phyloP scores from a whole-genome alignment of 257 asterid genomes.

The Eustoma russellianum region DNA sequence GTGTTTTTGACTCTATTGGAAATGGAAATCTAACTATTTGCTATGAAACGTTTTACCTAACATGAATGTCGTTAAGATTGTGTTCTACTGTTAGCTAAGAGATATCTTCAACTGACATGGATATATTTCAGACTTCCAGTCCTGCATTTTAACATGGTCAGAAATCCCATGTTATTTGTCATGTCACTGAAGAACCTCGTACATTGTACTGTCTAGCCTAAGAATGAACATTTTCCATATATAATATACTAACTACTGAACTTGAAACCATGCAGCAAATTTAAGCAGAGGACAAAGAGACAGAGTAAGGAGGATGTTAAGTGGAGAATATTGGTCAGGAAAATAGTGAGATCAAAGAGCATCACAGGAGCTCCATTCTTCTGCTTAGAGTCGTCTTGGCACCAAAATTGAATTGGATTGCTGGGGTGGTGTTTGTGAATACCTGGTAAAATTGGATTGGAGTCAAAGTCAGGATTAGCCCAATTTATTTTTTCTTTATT shows the following conservation, averaged over 20 bases:
- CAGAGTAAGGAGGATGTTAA: constrained; percentile 57
- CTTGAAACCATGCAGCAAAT: constrained; percentile 26
- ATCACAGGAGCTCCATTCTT: constrained; percentile 72
- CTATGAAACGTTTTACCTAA: too few species aligned
- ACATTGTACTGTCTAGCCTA: not conserved
- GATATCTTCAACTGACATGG: too few species aligned
- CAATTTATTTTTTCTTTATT: too few species aligned
- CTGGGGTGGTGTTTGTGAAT: not conserved
- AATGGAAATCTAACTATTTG: too few species aligned
- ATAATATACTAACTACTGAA: not conserved
- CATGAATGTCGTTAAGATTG: too few species aligned
- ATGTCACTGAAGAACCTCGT: too few species aligned
- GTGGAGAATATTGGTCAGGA: constrained; percentile 76
- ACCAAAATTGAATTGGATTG: not conserved
- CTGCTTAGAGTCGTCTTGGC: constrained; percentile 38
- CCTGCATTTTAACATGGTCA: too few species aligned
- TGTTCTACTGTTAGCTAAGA: too few species aligned
- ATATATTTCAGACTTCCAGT: too few species aligned
- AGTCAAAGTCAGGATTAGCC: too few species aligned
- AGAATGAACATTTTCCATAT: not conserved
- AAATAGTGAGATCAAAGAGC: constrained; percentile 78
- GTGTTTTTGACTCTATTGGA: too few species aligned
- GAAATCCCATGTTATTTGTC: too few species aligned
- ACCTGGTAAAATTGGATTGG: not conserved
- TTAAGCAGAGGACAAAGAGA: constrained; percentile 46